Evolutionary conservation across 2,329 filamentous ascomycete genomes (phyloP), one percentile per base, ranked within the genome.

Genomic region (Ploettnerulaceae sp.): DNA sequence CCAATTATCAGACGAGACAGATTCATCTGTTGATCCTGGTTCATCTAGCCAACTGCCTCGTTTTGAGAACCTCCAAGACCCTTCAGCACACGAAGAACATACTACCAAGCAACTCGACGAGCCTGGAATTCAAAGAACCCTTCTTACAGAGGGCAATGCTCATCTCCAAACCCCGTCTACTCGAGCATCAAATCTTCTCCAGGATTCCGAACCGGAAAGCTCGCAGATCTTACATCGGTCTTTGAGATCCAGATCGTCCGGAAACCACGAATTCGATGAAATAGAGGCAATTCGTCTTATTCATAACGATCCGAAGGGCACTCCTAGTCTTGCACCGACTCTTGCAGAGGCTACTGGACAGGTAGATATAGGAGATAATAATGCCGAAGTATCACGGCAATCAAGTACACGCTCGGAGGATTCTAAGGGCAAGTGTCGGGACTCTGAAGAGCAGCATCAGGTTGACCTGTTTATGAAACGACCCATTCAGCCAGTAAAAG

Each of bases 381-480:
- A 17, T 12, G n/a, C 18, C 3, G n/a, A 25, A 12, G 18, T 22
- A 11, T 8, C 17, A 26, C 24, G 11, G 36, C 33, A 2, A 36
- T 38, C 12, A 44, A 15, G 21, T 34, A 34, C 31, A 20, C 44
- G 32, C 24, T 28, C 20, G 9, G 52, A 43, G 39, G 25, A 42
- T 7, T 45, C 53, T 2, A 61, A 59, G 41, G 55, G 58, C 11
- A 61, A 61, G 48, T 54, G 48, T 21, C 48, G 54, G 48, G 52
- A 52, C 17, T 18, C 45, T 15, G 49, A 58, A 8, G 50, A 57
- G 21, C 14, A 26, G 7, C 9, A 28, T 17, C 33, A 22, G 11
- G 22, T 31, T 7, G 52, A 56, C 22, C 44, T 62, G 40, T 64
- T 62, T 48, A 35, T 56, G 5, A 64, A 60, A 42, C 44, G 56